A percentile compares a stretch with the other conserved stretches of the same genome.
phyloP scores from a whole-genome alignment of 352 stramenopile species.

The Pseudoperonospora humuli region DNA sequence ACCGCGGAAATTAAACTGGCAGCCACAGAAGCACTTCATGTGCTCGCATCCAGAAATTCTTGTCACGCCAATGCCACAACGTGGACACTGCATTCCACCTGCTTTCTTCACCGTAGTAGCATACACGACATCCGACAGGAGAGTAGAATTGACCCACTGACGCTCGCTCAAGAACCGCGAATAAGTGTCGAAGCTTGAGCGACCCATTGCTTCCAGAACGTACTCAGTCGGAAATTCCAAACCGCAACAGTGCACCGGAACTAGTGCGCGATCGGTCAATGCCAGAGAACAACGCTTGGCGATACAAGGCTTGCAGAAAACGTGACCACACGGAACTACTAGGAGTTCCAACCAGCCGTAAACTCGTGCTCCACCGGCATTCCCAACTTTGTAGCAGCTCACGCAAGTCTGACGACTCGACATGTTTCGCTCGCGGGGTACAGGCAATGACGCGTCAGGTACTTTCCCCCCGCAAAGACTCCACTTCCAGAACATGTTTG shows the following conservation, averaged over 20 bases:
- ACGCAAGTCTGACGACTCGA: constrained; percentile 3
- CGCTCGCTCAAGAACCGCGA: constrained; percentile 39
- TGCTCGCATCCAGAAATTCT: constrained; percentile 32
- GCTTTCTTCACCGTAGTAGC: constrained; percentile 23
- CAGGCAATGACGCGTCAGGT: not conserved
- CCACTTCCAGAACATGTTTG: constrained; percentile 8
- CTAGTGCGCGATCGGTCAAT: constrained; percentile 28
- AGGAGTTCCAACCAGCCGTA: constrained; percentile 3
- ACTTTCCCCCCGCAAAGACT: not conserved
- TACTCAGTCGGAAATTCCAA: constrained; percentile 45
- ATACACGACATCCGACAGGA: constrained; percentile 52
- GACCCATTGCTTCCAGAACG: constrained; percentile 14
- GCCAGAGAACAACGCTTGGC: constrained; percentile 20
- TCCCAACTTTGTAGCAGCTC: constrained; percentile 13
- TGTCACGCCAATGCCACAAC: constrained; percentile 48
- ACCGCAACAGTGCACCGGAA: constrained; percentile 52
- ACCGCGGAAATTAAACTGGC: constrained; percentile 7
- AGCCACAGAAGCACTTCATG: constrained; percentile 25
- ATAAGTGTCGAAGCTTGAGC: constrained; percentile 12
- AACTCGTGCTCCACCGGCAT: not conserved
- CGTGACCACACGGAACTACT: constrained; percentile 19
- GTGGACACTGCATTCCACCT: constrained; percentile 48
- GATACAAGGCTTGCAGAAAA: constrained; percentile 23
- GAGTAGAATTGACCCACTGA: constrained; percentile 19
- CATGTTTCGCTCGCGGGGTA: not conserved